These are phyloP conservation scores for Letharia lupina DNA, from an alignment of 495 filamentous ascomycete species.

Conservation along the genomic window DNA sequence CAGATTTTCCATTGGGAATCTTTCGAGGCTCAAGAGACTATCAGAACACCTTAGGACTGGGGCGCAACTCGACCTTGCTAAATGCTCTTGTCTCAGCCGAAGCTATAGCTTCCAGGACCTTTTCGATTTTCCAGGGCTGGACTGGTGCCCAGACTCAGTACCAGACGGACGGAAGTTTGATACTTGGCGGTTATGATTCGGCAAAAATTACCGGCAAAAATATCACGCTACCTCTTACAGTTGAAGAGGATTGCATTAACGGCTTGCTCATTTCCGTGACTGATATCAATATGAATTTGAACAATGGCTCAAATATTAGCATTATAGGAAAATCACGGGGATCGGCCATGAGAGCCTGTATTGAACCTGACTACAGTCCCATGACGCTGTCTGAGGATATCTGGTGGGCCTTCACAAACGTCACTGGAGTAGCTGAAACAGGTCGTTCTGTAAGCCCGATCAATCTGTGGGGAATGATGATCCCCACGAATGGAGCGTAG, in stretches of 20 bases:
- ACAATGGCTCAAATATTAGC: conserved; percentile 31
- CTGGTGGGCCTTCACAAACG: conserved; percentile 26
- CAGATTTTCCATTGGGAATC: conserved; percentile 25
- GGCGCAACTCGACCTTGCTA: conserved; percentile 37
- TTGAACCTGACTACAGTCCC: conserved; percentile 23
- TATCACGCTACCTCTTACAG: conserved; percentile 23
- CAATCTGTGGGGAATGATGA: conserved; percentile 22
- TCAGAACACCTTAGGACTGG: conserved; percentile 26
- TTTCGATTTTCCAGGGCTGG: conserved; percentile 38
- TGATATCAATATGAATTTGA: conserved; percentile 31
- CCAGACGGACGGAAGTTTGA: conserved; percentile 34
- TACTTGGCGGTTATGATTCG: conserved; percentile 40
- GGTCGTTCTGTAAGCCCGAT: conserved; percentile 22
- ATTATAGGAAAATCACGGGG: conserved; percentile 15
- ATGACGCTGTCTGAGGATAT: conserved; percentile 24
- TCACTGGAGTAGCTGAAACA: conserved; percentile 20
- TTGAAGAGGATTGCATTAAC: conserved; percentile 26
- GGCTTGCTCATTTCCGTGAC: conserved; percentile 32
- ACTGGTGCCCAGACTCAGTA: conserved; percentile 26
- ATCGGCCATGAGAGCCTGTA: conserved; percentile 25
- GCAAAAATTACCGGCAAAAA: conserved; percentile 34
- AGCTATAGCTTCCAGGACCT: conserved; percentile 34
- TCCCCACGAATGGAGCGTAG: conserved; percentile 14
- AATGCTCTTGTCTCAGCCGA: conserved; percentile 28
- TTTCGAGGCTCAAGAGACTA: conserved; percentile 6